Evolutionary conservation across 495 filamentous ascomycete species (phyloP), one percentile per base, ranked within the genome.

Genomic region (Hyaloscypha finlandica): DNA sequence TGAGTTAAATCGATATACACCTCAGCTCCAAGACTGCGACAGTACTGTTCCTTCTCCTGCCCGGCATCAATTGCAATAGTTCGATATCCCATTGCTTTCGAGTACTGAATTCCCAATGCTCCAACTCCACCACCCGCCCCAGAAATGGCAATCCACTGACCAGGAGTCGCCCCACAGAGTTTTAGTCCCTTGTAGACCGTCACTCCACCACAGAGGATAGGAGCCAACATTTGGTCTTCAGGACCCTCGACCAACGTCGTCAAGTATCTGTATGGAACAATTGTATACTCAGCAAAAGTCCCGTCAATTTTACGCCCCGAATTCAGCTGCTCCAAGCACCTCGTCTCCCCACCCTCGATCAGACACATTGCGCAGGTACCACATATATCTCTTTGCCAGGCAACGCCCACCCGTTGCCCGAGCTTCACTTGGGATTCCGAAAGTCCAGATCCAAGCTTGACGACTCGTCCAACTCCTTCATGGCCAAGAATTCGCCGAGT

Each of bases 41-140:
- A 83, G 20, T 88, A 70, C 2, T 81, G 76, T 58, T 83, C 79
- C 72, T 91, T 91, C 14, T 68, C 66, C 59, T 77, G 79, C 42
- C 85, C 84, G 64, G 81, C 77, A 75, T 92, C 89, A 72, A 91
- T 83, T 29, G 86, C 89, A 63, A 92, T 86, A 32, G 90, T 85
- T 12, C 89, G 85, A 30, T 86, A 77, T 0, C 83, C 87, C 84
- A 91, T 90, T 3, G 84, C 89, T 1, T 77, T 76, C 12, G 86
- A 88, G 33, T 90, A 79, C 64, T 91, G 88, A 20, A 85, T 81
- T 2, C 82, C 86, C 12, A 90, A 72, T 71, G 88, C 82, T 62
- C 88, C 88, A 8, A 91, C 79, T 4, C 88, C 88, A 37, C 88
- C 88, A 39, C 88, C 88, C 0, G 88, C 87, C 3, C 88, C 89